Conservation (phyloP, 2,329 filamentous ascomycete species). For the Colletotrichum navitas region DNA sequence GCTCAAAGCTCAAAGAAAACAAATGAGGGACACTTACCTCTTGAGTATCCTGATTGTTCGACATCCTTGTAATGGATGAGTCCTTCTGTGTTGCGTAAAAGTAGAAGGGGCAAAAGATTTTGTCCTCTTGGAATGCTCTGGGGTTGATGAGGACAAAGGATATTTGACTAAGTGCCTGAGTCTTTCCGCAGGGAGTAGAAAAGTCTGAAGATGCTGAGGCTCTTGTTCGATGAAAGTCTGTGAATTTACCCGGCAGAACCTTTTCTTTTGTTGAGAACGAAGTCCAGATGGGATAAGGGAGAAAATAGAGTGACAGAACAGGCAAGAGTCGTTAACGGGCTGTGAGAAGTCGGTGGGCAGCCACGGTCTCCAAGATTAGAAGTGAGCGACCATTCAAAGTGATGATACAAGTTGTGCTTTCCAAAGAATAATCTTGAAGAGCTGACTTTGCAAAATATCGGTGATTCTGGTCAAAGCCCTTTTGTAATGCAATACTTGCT, state of each 20-base stretch:
- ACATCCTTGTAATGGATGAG: not conserved
- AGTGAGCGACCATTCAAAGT: not conserved
- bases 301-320: too few species aligned
- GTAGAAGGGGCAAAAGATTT: not conserved
- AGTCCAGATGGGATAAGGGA: not conserved
- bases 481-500: not conserved
- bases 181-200: not conserved
- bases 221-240: not conserved
- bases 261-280: not conserved
- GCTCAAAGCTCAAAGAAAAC: not conserved
- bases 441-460: not conserved
- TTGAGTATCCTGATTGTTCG: slow-evolving; percentile 1
- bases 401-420: not conserved
- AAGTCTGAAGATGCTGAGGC: not conserved
- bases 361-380: not conserved
- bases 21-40: not conserved
- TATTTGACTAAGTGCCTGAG: not conserved
- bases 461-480: not conserved
- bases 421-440: not conserved
- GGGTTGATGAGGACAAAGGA: not conserved
- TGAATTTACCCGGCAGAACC: too few species aligned
- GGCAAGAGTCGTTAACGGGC: too few species aligned
- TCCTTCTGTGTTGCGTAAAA: not conserved
- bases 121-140: not conserved
- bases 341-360: not conserved